Conservation (phyloP, 495 filamentous ascomycete genomes). For the Daldinia concentrica region DNA sequence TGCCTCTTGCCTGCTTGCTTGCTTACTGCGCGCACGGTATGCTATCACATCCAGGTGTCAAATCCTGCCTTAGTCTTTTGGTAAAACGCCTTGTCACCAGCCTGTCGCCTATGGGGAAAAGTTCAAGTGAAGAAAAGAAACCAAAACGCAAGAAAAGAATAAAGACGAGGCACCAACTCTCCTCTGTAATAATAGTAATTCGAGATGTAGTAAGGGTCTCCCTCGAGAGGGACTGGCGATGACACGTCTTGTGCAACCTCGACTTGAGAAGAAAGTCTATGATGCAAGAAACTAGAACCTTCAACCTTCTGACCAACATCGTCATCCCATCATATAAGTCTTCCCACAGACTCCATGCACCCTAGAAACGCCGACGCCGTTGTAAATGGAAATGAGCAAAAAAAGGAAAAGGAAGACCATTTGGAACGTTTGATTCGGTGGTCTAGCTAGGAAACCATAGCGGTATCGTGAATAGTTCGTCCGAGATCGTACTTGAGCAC, state of each 20-base stretch:
- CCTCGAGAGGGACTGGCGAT: slow-evolving; percentile 22
- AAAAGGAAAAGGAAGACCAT: slow-evolving; percentile 28
- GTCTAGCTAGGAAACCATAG: slow-evolving; percentile 31
- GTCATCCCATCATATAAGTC: slow-evolving; percentile 39
- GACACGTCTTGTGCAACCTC: slow-evolving; percentile 29
- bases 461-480: slow-evolving; percentile 45
- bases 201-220: slow-evolving; percentile 19
- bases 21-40: slow-evolving; percentile 22
- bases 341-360: slow-evolving; percentile 37
- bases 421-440: slow-evolving; percentile 19
- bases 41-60: slow-evolving; percentile 36
- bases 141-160: slow-evolving; percentile 26
- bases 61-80: slow-evolving; percentile 39
- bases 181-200: slow-evolving; percentile 22
- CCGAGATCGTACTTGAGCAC: slow-evolving; percentile 42
- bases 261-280: slow-evolving; percentile 39
- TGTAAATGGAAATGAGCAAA: slow-evolving; percentile 30
- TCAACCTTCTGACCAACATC: slow-evolving; percentile 32
- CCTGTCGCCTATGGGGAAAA: slow-evolving; percentile 2
- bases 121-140: slow-evolving; percentile 13
- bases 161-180: slow-evolving; percentile 34
- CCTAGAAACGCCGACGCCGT: slow-evolving; percentile 46
- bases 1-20: not conserved
- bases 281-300: slow-evolving; percentile 33
- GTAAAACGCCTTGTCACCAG: slow-evolving; percentile 31